Evolutionary conservation across 805 yeast genomes (phyloP).

Genomic region (Suhomyces tanzawaensis): DNA sequence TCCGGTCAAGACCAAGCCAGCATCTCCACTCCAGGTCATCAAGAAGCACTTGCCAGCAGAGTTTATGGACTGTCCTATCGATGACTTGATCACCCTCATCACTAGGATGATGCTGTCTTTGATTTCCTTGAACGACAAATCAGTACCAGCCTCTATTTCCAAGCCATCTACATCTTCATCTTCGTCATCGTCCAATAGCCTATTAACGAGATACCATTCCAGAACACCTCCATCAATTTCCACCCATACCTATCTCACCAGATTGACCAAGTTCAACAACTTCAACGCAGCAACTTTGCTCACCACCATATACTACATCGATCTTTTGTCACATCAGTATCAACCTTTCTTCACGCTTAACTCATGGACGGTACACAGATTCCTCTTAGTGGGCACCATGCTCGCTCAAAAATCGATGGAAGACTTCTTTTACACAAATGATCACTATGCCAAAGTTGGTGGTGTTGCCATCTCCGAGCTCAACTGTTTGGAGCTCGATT

Average conservation of each 20-base stretch:
- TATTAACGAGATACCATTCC: slow-evolving; percentile 86
- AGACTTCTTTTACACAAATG: slow-evolving; percentile 90
- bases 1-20: neutral
- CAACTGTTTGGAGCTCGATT: slow-evolving; percentile 85
- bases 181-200: slow-evolving; percentile 20
- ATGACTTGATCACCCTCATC: slow-evolving; percentile 68
- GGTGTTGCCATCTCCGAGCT: slow-evolving; percentile 83
- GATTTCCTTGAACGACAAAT: slow-evolving; percentile 68
- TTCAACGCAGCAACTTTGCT: slow-evolving; percentile 80
- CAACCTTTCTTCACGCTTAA: slow-evolving; percentile 76
- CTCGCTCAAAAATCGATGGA: slow-evolving; percentile 88
- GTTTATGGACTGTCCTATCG: slow-evolving; percentile 65
- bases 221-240: slow-evolving; percentile 89
- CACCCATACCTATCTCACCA: slow-evolving; percentile 67
- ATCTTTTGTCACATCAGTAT: slow-evolving; percentile 73
- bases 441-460: slow-evolving; percentile 94
- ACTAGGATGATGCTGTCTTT: slow-evolving; percentile 78
- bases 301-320: slow-evolving; percentile 86
- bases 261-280: slow-evolving; percentile 81
- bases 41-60: slow-evolving; percentile 40
- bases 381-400: slow-evolving; percentile 84
- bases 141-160: slow-evolving; percentile 34
- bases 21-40: slow-evolving; percentile 2
- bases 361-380: slow-evolving; percentile 91
- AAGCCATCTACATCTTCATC: slow-evolving; percentile 20